Base-by-base conservation (phyloP, 371 early-diverging fungal species). In the Sporodiniella umbellata region DNA sequence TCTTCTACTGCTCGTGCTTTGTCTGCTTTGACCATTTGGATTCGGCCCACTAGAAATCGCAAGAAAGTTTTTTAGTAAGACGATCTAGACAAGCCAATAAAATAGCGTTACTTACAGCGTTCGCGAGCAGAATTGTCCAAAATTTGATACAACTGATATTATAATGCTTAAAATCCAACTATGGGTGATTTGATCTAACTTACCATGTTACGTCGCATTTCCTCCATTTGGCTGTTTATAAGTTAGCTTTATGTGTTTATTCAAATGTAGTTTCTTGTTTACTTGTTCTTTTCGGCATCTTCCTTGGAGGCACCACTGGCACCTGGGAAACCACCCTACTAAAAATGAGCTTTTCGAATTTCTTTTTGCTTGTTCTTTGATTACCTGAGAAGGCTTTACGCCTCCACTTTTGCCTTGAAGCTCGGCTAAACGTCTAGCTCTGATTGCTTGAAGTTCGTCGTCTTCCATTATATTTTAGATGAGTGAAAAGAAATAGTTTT, bases 1-100 rank as follows among this genome's bases (percentile, higher is more conserved):
- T 94, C 94, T 58, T 94, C 94, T 8, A 96, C 93, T 2, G 85
- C 86, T 21, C 93, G 82, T 4, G 93, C 95, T 66, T 92, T 90
- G 14, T 90, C 92, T 2, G 85, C 81, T 64, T 94, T 95, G 10
- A 96, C 95, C 62, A 95, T 88, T 17, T 87, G 81, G 52, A 95
- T 95, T 28, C 94, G 84, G 3, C 88, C 85, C 66, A 95, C 89
- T 89, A 28, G 10, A 28, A 28, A 28, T n/a, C n/a, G n/a, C n/a
- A 28, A 28, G 10, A 28, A 10, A 7, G 30, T 7, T 28, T 28
- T 10, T 7, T 10, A 28, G 30, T 28, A 7, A 28, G 30, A 28
- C 10, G 30, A 28, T 28, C 30, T 28, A 10, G 10, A 4, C 4
- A 7, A 28, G 30, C 1, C 22, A n/a, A 33, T 7, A 22, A 19